Percentiles rank a stretch among this genome's conserved stretches.
Conservation (phyloP, 2,329 filamentous ascomycete species). For the Apiospora phragmitis region DNA sequence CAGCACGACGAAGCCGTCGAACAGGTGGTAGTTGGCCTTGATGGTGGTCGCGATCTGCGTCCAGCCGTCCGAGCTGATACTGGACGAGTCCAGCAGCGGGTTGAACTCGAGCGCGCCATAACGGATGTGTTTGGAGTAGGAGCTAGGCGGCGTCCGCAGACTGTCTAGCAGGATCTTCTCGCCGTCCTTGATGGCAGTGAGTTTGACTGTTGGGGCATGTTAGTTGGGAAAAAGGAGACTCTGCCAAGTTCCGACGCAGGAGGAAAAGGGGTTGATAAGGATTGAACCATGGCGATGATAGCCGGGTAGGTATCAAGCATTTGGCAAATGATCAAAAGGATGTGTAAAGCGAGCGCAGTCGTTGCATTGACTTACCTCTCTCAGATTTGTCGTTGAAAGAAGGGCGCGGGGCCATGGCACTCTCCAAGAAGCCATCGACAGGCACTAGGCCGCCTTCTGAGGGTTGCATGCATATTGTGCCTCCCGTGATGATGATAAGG, state of each 20-base stretch:
- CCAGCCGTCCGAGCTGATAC: constrained; percentile 85
- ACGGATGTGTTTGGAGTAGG: constrained; percentile 77
- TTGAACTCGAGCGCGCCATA: constrained; percentile 85
- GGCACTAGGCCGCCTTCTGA: constrained; percentile 77
- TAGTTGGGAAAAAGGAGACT: background rate
- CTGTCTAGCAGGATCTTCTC: constrained; percentile 58
- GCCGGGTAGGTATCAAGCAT: background rate
- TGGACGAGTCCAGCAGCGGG: constrained; percentile 83
- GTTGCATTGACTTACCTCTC: constrained; percentile 33
- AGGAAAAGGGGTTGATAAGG: background rate
- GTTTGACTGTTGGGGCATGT: constrained; percentile 37
- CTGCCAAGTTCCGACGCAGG: background rate
- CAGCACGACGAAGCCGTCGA: constrained; percentile 87
- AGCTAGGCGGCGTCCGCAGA: constrained; percentile 76
- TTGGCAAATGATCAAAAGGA: background rate
- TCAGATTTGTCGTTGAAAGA: constrained; percentile 80
- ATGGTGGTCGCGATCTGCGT: constrained; percentile 79
- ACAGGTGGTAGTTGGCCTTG: constrained; percentile 81
- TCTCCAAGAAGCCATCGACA: constrained; percentile 76
- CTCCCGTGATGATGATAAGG: constrained; percentile 87
- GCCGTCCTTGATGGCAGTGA: constrained; percentile 54
- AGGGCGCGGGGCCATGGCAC: constrained; percentile 77
- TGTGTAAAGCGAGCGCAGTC: background rate
- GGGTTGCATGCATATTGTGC: constrained; percentile 72
- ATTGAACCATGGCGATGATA: background rate